Evolutionary conservation across 441 rosid species (phyloP).

Genomic region (Melastoma candidum): DNA sequence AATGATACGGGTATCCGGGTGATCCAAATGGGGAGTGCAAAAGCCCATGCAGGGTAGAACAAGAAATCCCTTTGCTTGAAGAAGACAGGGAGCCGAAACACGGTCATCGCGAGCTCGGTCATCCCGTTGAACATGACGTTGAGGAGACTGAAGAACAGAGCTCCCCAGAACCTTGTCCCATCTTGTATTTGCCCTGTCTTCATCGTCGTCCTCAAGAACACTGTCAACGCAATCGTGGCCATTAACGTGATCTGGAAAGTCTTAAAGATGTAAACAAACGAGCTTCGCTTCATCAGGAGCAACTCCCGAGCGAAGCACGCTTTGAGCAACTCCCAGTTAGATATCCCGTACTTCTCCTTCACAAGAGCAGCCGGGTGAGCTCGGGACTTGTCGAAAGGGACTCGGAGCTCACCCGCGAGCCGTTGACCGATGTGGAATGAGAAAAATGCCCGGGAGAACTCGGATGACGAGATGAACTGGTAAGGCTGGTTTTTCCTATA

Average conservation of each 20-base stretch:
- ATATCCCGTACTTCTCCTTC: conserved; percentile 46
- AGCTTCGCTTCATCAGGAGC: conserved; percentile 56
- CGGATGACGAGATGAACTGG: conserved; percentile 31
- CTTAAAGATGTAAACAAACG: conserved; percentile 55
- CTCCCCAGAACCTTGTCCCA: conserved; percentile 48
- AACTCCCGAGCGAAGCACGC: conserved; percentile 60
- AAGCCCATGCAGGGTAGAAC: conserved; percentile 71
- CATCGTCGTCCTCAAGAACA: conserved; percentile 47
- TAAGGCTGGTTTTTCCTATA: conserved; percentile 33
- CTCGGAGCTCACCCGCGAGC: conserved; percentile 29
- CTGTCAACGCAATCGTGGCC: conserved; percentile 45
- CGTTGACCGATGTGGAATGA: conserved; percentile 36
- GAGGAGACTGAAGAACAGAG: conserved; percentile 53
- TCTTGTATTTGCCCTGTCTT: conserved; percentile 23
- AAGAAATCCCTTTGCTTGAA: conserved; percentile 59
- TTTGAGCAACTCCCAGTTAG: conserved; percentile 52
- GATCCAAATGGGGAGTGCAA: conserved; percentile 54
- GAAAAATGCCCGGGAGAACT: conserved; percentile 33
- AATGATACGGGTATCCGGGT: conserved; percentile 57
- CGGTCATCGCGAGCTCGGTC: conserved; percentile 60
- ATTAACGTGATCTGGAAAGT: conserved; percentile 44
- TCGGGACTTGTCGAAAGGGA: conserved; percentile 42
- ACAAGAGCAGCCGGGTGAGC: conserved; percentile 57
- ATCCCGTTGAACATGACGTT: conserved; percentile 67
- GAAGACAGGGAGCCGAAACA: conserved; percentile 54